Evolutionary conservation across 192 early-diverging fungal genomes (phyloP).

Genomic region (Bifiguratus adelaidae): DNA sequence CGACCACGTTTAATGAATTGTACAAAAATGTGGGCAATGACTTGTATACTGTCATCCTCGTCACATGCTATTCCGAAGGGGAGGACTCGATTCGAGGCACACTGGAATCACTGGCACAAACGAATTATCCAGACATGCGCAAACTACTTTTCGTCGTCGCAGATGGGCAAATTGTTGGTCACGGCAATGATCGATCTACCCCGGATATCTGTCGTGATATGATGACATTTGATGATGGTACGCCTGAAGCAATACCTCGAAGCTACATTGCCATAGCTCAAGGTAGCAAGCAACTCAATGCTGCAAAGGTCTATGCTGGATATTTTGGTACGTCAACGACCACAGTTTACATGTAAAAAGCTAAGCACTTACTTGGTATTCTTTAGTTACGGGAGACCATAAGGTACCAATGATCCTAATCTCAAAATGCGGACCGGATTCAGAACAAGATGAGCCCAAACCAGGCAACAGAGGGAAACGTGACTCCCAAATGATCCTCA

Average conservation of each 20-base stretch:
- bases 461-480: constrained; percentile 88
- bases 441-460: constrained; percentile 47
- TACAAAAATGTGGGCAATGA: no score
- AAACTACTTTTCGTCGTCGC: constrained; percentile 82
- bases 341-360: no score
- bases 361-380: no score
- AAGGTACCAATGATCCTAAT: constrained; percentile 57
- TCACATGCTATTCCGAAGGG: constrained; percentile 90
- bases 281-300: constrained; percentile 58
- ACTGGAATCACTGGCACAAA: constrained; percentile 75
- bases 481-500: constrained; percentile 88
- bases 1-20: no score
- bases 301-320: constrained; percentile 69
- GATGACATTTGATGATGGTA: constrained; percentile 46
- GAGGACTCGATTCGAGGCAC: constrained; percentile 69
- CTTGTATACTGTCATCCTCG: constrained; percentile 66
- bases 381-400: no score
- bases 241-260: constrained; percentile 39
- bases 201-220: constrained; percentile 71
- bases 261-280: constrained; percentile 60
- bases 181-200: constrained; percentile 59
- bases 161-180: constrained; percentile 87
- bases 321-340: constrained; percentile 46
- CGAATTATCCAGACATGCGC: constrained; percentile 76
- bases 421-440: constrained; percentile 57